These are phyloP conservation scores for Stylonectria norvegica DNA, from an alignment of 2,329 filamentous ascomycete genomes.

Conservation along the genomic window DNA sequence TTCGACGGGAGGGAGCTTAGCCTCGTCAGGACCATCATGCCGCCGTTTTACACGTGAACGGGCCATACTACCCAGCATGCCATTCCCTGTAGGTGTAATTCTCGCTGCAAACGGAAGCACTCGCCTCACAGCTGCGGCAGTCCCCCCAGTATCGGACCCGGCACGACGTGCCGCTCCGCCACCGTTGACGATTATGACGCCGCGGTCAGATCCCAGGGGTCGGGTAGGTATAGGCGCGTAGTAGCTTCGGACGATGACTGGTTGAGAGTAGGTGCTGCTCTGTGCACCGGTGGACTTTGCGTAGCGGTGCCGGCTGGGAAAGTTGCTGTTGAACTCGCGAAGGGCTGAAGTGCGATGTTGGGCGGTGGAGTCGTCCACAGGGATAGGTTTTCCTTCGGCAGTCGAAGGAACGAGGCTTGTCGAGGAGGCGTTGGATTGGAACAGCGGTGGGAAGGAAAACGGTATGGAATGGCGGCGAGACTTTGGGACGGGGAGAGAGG, in stretches of 20 bases:
- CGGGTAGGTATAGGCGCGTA: slow-evolving; percentile 44
- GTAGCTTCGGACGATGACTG: slow-evolving; percentile 64
- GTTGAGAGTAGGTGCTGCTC: slow-evolving; percentile 59
- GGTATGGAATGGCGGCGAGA: slow-evolving; percentile 40
- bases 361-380: slow-evolving; percentile 53
- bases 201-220: slow-evolving; percentile 29
- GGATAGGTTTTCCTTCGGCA: slow-evolving; percentile 54
- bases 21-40: slow-evolving; percentile 30
- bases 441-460: slow-evolving; percentile 47
- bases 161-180: slow-evolving; percentile 23
- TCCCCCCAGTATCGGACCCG: slow-evolving; percentile 27
- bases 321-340: slow-evolving; percentile 56
- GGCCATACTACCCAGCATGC: slow-evolving; percentile 42
- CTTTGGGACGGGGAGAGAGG: slow-evolving; percentile 21
- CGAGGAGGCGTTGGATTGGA: slow-evolving; percentile 48
- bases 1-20: slow-evolving; percentile 57
- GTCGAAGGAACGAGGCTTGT: slow-evolving; percentile 52
- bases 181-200: slow-evolving; percentile 29
- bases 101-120: slow-evolving; percentile 33
- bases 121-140: slow-evolving; percentile 28
- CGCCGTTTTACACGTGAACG: slow-evolving; percentile 40
- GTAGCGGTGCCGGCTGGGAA: slow-evolving; percentile 55
- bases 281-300: slow-evolving; percentile 54
- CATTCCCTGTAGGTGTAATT: slow-evolving; percentile 34
- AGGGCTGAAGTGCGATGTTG: slow-evolving; percentile 58